These are phyloP conservation scores for apple (Malus domestica) DNA, from an alignment of 306 rosid genomes.

Conservation along the genomic window ASM211411v1 NC_041803.1:52273001-52273500, in stretches of 20 bases:
- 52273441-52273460: not conserved
- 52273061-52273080: constrained; percentile 50
- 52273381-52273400: not conserved
- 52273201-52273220: not conserved
- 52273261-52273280: constrained; percentile 61
- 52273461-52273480: not conserved
- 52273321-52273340: constrained; percentile 51
- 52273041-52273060: not conserved
- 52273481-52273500: not conserved
- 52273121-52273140: constrained; percentile 61
- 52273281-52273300: constrained; percentile 83
- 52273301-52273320: constrained; percentile 60
- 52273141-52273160: constrained; percentile 59
- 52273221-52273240: not conserved
- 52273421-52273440: too few relatives aligned
- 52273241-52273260: constrained; percentile 58
- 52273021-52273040: not conserved
- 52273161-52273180: not conserved
- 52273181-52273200: not conserved
- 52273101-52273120: constrained; percentile 48
- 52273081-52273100: constrained; percentile 38
- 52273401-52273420: not conserved
- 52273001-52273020: not conserved
- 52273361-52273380: not conserved
- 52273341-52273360: not conserved